phyloP scores from a whole-genome alignment of 768 basidiomycete species.

The Pulveroboletus ravenelii region DNA sequence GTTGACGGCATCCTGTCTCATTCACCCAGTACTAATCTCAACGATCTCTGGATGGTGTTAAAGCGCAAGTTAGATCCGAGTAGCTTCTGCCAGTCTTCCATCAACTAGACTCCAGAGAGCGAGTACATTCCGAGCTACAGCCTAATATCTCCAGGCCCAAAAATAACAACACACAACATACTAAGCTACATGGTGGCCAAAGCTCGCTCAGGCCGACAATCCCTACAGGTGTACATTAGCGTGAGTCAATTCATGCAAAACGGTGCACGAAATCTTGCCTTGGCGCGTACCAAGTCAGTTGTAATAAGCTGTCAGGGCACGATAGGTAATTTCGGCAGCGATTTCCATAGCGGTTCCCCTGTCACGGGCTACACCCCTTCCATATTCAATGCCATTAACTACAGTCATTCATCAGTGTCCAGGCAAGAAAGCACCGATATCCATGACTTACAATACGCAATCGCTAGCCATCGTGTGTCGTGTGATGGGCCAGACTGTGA shows the following conservation, averaged over 20 bases:
- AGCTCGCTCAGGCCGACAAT: not conserved
- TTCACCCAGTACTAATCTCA: not conserved
- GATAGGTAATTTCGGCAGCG: constrained; percentile 25
- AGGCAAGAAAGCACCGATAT: not conserved
- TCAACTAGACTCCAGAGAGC: not conserved
- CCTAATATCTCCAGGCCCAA: not conserved
- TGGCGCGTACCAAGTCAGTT: constrained; percentile 11
- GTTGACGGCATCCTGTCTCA: not conserved
- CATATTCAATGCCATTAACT: constrained; percentile 28
- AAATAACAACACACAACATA: constrained; percentile 1
- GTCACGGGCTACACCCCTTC: constrained; percentile 23
- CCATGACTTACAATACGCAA: constrained; percentile 24
- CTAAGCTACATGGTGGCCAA: not conserved
- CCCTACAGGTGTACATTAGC: not conserved
- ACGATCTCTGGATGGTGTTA: not conserved
- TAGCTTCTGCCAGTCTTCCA: not conserved
- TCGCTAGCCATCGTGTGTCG: constrained; percentile 20
- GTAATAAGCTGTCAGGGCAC: constrained; percentile 19
- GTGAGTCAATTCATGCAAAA: not conserved
- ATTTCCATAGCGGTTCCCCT: constrained; percentile 29
- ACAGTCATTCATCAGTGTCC: not conserved
- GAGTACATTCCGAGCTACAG: constrained; percentile 6
- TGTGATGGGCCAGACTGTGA: constrained; percentile 21
- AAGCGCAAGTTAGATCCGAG: not conserved
- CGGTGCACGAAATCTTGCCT: constrained; percentile 1